Evolutionary conservation across 345 rosid species (phyloP).

Genomic region (Populus pruinosa): DNA sequence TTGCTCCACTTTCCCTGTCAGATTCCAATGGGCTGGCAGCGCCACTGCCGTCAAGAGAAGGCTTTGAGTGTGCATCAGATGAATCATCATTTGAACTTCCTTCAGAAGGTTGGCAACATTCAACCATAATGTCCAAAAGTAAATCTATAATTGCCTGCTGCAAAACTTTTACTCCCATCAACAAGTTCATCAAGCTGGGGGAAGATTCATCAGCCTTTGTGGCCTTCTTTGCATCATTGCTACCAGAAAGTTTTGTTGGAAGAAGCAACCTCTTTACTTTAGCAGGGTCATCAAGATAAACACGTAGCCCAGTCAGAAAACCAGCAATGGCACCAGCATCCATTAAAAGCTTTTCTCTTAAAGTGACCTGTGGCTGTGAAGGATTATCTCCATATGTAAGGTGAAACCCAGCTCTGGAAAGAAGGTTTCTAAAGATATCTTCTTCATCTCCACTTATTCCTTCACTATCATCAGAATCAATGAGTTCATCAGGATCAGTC

Average conservation of each 20-base stretch:
- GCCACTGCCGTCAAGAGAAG: conserved; percentile 46
- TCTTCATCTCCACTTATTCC: conserved; percentile 97
- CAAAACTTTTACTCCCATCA: conserved; percentile 98
- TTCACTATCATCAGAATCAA: conserved; percentile 98
- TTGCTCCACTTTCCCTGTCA: conserved; percentile 62
- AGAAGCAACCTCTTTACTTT: conserved; percentile 97
- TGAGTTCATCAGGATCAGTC: conserved; percentile 98
- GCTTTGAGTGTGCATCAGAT: conserved; percentile 44
- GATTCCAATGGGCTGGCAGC: conserved; percentile 52
- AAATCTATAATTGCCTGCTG: conserved; percentile 99
- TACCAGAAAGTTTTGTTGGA: conserved; percentile 81
- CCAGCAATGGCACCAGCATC: conserved; percentile 99
- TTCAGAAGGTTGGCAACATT: conserved; percentile 95
- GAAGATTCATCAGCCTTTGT: conserved; percentile 72
- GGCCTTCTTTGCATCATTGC: conserved; percentile 69
- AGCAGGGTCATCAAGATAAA: conserved; percentile 93
- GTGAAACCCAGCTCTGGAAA: conserved; percentile 95
- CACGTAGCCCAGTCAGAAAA: conserved; percentile 92
- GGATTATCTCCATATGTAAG: conserved; percentile 86
- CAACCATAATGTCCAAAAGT: conserved; percentile 93
- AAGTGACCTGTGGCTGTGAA: conserved; percentile 84
- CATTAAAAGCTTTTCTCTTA: conserved; percentile 92
- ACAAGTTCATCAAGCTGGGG: conserved; percentile 97
- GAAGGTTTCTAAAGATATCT: conserved; percentile 94
- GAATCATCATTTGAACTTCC: conserved; percentile 53